phyloP scores from a whole-genome alignment of 176 grass and related monocot genomes.

The Avena eriantha region DNA sequence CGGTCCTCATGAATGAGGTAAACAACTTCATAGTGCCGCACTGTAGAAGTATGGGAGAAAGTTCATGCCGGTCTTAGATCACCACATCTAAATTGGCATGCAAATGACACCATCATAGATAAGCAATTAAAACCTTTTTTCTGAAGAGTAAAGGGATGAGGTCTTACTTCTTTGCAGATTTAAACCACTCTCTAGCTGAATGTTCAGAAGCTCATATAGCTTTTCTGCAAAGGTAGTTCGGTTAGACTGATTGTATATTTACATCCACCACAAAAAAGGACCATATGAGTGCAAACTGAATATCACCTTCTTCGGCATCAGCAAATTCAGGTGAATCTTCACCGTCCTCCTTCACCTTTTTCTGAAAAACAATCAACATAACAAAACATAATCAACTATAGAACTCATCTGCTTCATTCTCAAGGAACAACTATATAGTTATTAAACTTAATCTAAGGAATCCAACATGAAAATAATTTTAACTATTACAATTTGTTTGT shows the following conservation, averaged over 20 bases:
- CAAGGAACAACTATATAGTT: neutral
- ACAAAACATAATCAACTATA: neutral
- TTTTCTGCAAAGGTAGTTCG: slow-evolving; percentile 67
- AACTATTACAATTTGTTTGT: neutral
- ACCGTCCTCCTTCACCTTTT: slow-evolving; percentile 67
- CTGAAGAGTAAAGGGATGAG: slow-evolving; percentile 3
- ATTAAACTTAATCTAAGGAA: neutral
- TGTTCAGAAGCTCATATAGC: slow-evolving; percentile 73
- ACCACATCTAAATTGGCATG: neutral
- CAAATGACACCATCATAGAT: slow-evolving; percentile 19
- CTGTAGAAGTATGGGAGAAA: slow-evolving; percentile 47
- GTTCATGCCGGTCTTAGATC: slow-evolving; percentile 12
- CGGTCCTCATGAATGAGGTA: slow-evolving; percentile 87
- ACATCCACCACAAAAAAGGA: neutral
- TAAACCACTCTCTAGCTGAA: slow-evolving; percentile 90
- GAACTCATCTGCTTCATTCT: neutral
- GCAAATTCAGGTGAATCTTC: slow-evolving; percentile 85
- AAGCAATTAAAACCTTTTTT: neutral
- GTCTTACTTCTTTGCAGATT: slow-evolving; percentile 84
- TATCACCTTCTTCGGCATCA: slow-evolving; percentile 74
- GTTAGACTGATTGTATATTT: slow-evolving; percentile 27
- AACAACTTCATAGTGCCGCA: slow-evolving; percentile 93
- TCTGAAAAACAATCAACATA: slow-evolving; percentile 58
- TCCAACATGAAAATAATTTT: neutral
- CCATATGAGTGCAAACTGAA: neutral